Conservation (phyloP, 257 asterid species). For the Przewalskia tangutica region DNA sequence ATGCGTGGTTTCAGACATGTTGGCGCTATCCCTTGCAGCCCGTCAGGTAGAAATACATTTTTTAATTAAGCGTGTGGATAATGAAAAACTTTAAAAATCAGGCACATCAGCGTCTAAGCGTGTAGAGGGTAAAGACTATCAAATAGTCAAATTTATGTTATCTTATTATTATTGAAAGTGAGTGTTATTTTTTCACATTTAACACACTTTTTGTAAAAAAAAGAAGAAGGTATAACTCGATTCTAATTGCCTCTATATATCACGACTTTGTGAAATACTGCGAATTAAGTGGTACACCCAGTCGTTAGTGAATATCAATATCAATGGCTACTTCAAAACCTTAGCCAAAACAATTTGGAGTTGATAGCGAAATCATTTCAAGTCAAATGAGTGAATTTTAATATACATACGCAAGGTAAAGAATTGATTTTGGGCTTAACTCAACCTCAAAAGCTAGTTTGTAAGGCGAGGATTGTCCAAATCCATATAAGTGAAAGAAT, state of each 20-base stretch:
- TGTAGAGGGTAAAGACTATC: no score
- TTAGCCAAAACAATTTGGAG: neutral
- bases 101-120: no score
- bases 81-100: no score
- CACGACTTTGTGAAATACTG: neutral
- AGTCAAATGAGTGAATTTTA: neutral
- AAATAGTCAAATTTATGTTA: neutral
- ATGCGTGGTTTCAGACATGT: slow-evolving; percentile 2
- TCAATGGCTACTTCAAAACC: neutral
- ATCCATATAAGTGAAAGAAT: no score
- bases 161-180: neutral
- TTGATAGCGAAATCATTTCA: neutral
- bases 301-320: neutral
- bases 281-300: neutral
- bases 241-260: neutral
- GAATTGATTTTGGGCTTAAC: no score
- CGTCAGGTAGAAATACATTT: no score
- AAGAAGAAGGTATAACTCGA: neutral
- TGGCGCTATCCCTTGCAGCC: neutral
- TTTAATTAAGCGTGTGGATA: no score
- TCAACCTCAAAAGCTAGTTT: no score
- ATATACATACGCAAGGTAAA: neutral
- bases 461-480: no score
- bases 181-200: neutral
- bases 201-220: neutral